Evolutionary conservation across 306 rosid genomes (phyloP).

Genomic region (Medicago arabica): DNA sequence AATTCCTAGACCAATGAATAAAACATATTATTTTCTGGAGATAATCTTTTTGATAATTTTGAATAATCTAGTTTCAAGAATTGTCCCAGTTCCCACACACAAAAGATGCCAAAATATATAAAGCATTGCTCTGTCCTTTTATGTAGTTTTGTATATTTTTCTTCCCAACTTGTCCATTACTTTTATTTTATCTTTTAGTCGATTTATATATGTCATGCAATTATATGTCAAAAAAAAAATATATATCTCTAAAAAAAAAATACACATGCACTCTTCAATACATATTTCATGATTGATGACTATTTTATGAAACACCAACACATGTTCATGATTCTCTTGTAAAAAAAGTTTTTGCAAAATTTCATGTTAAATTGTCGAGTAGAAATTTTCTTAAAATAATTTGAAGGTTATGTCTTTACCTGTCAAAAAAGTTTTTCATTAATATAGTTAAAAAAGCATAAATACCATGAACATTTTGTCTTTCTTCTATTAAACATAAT

Average conservation of each 20-base stretch:
- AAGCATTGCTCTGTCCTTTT: constrained; percentile 20
- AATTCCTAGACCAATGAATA: background rate
- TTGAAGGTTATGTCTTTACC: too few species aligned
- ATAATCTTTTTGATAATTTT: constrained; percentile 35
- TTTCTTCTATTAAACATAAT: too few species aligned
- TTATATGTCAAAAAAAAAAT: too few species aligned
- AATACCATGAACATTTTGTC: too few species aligned
- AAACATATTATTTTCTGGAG: background rate
- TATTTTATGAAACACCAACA: background rate
- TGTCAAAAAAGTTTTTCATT: too few species aligned
- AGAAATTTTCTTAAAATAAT: too few species aligned
- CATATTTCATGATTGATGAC: background rate
- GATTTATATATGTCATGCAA: constrained; percentile 10
- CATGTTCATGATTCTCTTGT: background rate
- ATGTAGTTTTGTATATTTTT: constrained; percentile 20
- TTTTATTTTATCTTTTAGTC: background rate
- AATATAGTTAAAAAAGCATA: too few species aligned
- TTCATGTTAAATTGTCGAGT: too few species aligned
- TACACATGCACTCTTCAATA: background rate
- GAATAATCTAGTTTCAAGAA: constrained; percentile 33
- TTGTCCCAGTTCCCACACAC: constrained; percentile 32
- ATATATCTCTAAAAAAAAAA: background rate
- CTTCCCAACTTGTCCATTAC: background rate
- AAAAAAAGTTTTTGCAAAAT: too few species aligned
- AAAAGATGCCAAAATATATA: constrained; percentile 27